Base-by-base conservation (phyloP, 2,329 filamentous ascomycete species). In the Ambrosiella cleistominuta region DNA sequence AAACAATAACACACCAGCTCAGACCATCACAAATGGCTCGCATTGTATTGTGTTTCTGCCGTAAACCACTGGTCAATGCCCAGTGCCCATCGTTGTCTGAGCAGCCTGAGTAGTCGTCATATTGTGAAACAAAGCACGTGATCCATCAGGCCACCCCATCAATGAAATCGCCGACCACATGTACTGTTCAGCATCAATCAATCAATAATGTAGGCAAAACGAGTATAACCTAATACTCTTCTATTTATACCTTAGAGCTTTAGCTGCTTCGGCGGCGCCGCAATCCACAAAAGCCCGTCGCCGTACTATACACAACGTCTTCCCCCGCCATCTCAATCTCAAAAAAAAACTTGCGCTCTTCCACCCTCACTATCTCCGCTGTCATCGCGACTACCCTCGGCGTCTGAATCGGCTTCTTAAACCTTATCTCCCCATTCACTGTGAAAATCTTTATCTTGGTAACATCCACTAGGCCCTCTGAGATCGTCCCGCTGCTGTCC, bases 321-420 rank as follows among this genome's bases (percentile, higher is more conserved):
- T 57, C 35, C 15, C 57, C 58, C 45, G 53, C 60, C 19, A 66
- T 45, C 3, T 56, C 57, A 12, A 64, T 61, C 13, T 61, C 57
- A 19, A 65, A 60, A 9, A 54, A 49, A 9, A 63, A 49, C 54
- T 64, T 65, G 5, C 60, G 60, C 1, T 60, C 57, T 38, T 65
- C 62, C 2, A 62, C n/a, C 35, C 58, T 52, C 15, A 37, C 57
- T 8, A 64, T 45, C 3, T 56, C 54, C 17, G 63, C 61, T 9
- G 61, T 64, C 7, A 60, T 62, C 1, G 64, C 45, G 15, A 64
- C 61, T 15, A 63, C 54, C 7, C 40, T 42, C 3, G 64, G 64
- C 5, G 62, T 63, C 4, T 54, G 19, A 19, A 64, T 35, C 1
- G 62, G 62, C 57, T 58, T 62, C 19, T 57, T 62, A 42, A 63